A percentile compares a stretch with the other conserved stretches of the same genome.
These are phyloP conservation scores for Fraxinus velutina DNA, from an alignment of 305 asterid species.

Conservation along the genomic window DNA sequence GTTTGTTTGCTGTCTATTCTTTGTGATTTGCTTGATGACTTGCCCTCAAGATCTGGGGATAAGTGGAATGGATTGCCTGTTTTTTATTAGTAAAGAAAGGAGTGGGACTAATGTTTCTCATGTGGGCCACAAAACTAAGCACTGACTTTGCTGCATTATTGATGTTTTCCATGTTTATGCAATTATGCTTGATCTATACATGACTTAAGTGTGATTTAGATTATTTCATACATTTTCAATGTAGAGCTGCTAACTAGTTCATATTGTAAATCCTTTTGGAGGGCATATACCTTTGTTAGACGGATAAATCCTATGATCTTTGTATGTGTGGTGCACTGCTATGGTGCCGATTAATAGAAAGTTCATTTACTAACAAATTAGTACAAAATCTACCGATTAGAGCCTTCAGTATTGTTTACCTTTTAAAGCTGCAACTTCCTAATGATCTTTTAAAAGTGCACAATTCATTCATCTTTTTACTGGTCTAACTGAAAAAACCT, in stretches of 20 bases:
- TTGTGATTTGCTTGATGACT: neutral
- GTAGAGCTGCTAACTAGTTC: neutral
- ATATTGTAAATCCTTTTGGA: neutral
- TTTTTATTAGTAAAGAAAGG: neutral
- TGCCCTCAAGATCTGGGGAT: neutral
- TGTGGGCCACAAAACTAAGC: neutral
- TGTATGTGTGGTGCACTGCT: neutral
- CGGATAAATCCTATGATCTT: neutral
- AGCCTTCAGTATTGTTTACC: neutral
- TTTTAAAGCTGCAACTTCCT: neutral
- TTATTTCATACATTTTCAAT: neutral
- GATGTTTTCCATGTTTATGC: neutral
- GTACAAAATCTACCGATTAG: neutral
- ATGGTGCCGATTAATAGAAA: neutral
- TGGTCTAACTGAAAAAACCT: neutral
- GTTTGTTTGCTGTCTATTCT: constrained; percentile 7
- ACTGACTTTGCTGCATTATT: neutral
- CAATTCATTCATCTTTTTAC: neutral
- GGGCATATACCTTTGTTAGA: neutral
- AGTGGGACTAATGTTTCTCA: neutral
- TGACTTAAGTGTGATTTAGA: neutral
- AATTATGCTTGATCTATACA: neutral
- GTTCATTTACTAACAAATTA: neutral
- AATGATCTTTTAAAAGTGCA: neutral
- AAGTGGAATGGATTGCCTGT: neutral